A percentile compares a stretch with the other conserved stretches of the same genome.
phyloP scores from a whole-genome alignment of 2,329 filamentous ascomycete species.

The Aspergillus pseudonomiae region DNA sequence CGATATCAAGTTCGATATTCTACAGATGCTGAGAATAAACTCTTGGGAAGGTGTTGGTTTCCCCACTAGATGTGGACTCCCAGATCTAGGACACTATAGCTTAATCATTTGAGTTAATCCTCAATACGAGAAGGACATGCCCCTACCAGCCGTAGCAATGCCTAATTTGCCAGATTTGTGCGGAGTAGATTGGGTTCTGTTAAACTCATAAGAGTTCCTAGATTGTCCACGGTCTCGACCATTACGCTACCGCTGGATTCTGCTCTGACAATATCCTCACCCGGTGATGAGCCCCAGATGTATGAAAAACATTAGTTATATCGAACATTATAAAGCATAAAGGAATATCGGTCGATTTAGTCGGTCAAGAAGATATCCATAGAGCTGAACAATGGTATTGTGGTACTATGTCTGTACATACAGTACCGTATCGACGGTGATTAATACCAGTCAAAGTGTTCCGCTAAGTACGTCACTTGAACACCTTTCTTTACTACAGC shows the following conservation, averaged over 20 bases:
- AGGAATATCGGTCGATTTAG: background rate
- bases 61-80: background rate
- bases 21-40: background rate
- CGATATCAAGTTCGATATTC: background rate
- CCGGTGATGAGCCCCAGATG: background rate
- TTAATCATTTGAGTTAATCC: background rate
- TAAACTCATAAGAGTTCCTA: background rate
- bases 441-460: background rate
- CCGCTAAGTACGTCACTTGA: background rate
- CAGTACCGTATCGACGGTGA: background rate
- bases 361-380: background rate
- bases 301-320: background rate
- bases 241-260: background rate
- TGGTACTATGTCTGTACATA: background rate
- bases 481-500: background rate
- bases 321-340: background rate
- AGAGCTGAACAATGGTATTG: background rate
- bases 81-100: background rate
- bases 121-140: background rate
- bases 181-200: background rate
- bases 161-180: background rate
- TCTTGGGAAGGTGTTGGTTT: background rate
- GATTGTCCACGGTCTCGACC: no score
- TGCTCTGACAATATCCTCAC: background rate
- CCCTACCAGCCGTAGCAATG: background rate